These are phyloP conservation scores for Podospora anserina DNA, from an alignment of 495 filamentous ascomycete species.

Conservation along the genomic window DNA sequence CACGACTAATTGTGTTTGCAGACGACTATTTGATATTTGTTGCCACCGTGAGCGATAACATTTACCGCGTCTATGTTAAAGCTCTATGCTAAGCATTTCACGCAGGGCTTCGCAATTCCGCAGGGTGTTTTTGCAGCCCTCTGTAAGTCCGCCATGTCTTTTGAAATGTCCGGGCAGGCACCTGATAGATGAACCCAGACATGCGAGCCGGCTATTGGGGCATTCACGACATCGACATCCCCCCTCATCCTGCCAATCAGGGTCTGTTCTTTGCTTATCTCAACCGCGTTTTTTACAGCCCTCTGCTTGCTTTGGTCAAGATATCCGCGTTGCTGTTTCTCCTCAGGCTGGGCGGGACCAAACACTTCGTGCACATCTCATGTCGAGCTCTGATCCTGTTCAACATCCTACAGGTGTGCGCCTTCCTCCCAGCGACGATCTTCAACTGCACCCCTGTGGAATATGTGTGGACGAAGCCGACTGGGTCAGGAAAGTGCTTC, in stretches of 20 bases:
- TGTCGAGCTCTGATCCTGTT: constrained; percentile 46
- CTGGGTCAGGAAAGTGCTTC: constrained; percentile 43
- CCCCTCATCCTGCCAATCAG: constrained; percentile 31
- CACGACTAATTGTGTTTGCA: constrained; percentile 5
- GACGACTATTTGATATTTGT: constrained; percentile 42
- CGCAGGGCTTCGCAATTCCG: constrained; percentile 31
- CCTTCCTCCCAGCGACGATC: constrained; percentile 52
- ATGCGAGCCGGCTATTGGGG: constrained; percentile 47
- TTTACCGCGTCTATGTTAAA: background rate
- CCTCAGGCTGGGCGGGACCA: constrained; percentile 44
- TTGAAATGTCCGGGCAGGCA: background rate
- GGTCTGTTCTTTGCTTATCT: constrained; percentile 46
- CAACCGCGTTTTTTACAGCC: constrained; percentile 58
- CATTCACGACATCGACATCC: constrained; percentile 45
- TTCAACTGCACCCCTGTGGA: constrained; percentile 53
- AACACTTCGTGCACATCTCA: constrained; percentile 37
- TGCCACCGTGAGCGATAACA: constrained; percentile 32
- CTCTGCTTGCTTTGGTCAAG: constrained; percentile 57
- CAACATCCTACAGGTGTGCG: constrained; percentile 47
- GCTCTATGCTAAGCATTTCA: background rate
- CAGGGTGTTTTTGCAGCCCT: constrained; percentile 37
- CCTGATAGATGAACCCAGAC: constrained; percentile 5
- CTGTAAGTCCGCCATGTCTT: constrained; percentile 25
- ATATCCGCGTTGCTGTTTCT: constrained; percentile 56
- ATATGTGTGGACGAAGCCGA: constrained; percentile 37